phyloP scores from a whole-genome alignment of 2,329 filamentous ascomycete genomes.

The Alternaria longipes region DNA sequence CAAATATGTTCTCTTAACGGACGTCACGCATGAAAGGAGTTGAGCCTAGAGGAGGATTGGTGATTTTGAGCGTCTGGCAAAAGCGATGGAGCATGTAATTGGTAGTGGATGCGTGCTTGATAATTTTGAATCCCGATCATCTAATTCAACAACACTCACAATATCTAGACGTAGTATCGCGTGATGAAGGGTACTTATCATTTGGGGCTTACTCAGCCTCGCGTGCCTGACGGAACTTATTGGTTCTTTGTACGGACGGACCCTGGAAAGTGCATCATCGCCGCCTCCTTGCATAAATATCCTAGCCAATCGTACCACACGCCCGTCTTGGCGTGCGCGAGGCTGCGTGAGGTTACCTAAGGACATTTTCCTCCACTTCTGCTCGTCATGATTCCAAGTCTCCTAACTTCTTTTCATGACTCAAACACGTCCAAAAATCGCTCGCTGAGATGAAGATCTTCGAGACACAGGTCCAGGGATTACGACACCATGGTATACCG shows the following conservation, averaged over 20 bases:
- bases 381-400: not conserved
- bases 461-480: not conserved
- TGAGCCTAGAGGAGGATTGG: not conserved
- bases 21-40: not conserved
- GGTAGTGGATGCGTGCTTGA: conserved; percentile 1
- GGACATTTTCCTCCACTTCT: not conserved
- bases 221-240: not conserved
- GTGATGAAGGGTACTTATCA: not conserved
- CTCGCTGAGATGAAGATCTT: conserved; percentile 3
- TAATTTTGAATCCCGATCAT: not conserved
- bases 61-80: not conserved
- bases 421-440: not conserved
- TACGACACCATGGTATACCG: conserved; percentile 34
- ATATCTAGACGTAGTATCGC: too few species aligned
- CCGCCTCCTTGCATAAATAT: conserved; percentile 3
- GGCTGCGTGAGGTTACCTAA: not conserved
- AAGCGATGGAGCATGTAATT: not conserved
- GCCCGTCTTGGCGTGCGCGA: not conserved
- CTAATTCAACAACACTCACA: too few species aligned
- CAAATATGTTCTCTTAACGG: conserved; percentile 34
- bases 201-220: not conserved
- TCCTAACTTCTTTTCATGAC: not conserved
- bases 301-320: not conserved
- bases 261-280: conserved; percentile 1
- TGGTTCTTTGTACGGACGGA: not conserved